Evolutionary conservation across 495 filamentous ascomycete genomes (phyloP), one percentile per base, ranked within the genome.

Genomic region (Neohortaea acidophila): DNA sequence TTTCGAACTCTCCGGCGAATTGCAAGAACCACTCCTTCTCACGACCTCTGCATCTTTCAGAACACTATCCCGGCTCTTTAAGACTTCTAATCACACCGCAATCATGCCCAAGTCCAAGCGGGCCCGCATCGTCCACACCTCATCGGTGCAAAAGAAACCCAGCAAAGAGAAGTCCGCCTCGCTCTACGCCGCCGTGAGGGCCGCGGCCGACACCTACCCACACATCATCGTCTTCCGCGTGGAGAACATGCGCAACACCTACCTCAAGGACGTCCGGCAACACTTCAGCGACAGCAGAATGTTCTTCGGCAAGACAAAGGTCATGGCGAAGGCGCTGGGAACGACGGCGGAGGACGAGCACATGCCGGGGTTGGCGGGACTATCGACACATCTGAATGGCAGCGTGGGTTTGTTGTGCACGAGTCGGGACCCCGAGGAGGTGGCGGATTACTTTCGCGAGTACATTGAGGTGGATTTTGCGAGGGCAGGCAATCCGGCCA

Each of bases 241-340:
- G 41, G 79, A 93, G 54, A 96, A 97, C 68, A 97, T 97, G 89
- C 84, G 89, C 49, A 97, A 97, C 60, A 92, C 81, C 28, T 84
- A 94, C 59, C 63, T 97, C 57, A 96, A 96, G 64, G 75, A 83
- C 54, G 82, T 96, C 45, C 72, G 89, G 41, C 68, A 73, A 28
- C 75, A 94, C 47, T 74, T 96, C 40, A 83, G 92, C 59, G 81
- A 79, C 66, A 72, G 89, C 81, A 85, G 87, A 43, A 57, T 97
- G 56, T 94, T 94, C 73, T 94, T 94, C 60, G 89, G 89, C 59
- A 96, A 94, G 60, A 96, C 87, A 32, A 94, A 94, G 64, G 85
- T 94, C 53, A 96, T 94, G 80, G 79, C 83, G 41, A 79, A 83
- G 62, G 84, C 89, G 36, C 77, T 97, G 9, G 87, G 86, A 49